Conservation (phyloP, 768 basidiomycete species). For the Termitomyces sp. region DNA sequence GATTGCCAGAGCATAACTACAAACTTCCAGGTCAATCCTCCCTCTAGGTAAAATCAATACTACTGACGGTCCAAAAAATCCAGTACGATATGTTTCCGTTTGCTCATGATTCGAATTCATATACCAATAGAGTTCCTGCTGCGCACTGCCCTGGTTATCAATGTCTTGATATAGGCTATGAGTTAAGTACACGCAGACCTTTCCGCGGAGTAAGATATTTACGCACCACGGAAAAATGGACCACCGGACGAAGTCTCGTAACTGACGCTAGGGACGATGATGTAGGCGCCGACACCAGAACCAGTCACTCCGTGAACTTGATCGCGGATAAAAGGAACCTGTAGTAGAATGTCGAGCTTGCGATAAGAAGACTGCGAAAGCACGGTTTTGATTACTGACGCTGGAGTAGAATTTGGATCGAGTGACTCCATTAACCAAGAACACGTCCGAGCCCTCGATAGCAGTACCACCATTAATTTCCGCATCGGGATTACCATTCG, state of each 20-base stretch:
- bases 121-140: slow-evolving; percentile 47
- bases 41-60: not conserved
- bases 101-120: slow-evolving; percentile 48
- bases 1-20: slow-evolving; percentile 41
- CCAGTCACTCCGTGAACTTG: slow-evolving; percentile 48
- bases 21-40: not conserved
- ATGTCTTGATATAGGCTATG: slow-evolving; percentile 28
- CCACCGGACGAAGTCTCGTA: slow-evolving; percentile 48
- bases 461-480: slow-evolving; percentile 39
- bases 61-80: slow-evolving; percentile 45
- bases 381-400: slow-evolving; percentile 19
- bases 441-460: slow-evolving; percentile 48
- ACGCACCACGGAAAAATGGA: slow-evolving; percentile 44
- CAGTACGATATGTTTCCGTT: slow-evolving; percentile 40
- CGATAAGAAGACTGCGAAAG: not conserved
- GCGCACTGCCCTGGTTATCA: slow-evolving; percentile 41
- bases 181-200: not conserved
- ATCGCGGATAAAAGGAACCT: slow-evolving; percentile 49
- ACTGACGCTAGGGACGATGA: slow-evolving; percentile 40
- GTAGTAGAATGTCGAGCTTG: not conserved
- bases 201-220: not conserved
- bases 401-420: slow-evolving; percentile 48
- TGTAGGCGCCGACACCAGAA: slow-evolving; percentile 40
- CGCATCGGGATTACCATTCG: slow-evolving; percentile 35
- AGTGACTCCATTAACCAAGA: slow-evolving; percentile 39